A percentile compares a stretch with the other conserved stretches of the same genome.
These are phyloP conservation scores for Rhododendron williamsianum DNA, from an alignment of 148 eudicot species.

Conservation along the genomic window DNA sequence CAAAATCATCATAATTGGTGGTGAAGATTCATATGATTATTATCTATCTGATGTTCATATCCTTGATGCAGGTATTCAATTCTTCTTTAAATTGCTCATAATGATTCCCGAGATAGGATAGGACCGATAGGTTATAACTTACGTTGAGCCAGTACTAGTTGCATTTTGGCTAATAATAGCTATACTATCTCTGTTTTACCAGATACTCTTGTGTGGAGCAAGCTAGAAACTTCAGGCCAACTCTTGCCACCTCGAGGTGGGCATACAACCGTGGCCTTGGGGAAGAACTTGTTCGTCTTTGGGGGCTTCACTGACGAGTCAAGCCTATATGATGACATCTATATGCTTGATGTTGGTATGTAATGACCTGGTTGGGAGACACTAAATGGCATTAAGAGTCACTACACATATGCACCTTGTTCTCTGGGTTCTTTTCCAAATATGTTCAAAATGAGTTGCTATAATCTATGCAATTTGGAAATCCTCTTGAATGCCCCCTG, in stretches of 20 bases:
- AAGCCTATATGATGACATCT: slow-evolving; percentile 69
- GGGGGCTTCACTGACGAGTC: slow-evolving; percentile 93
- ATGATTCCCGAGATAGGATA: neutral
- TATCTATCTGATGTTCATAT: slow-evolving; percentile 85
- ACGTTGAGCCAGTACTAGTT: neutral
- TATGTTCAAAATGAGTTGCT: neutral
- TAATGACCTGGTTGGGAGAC: neutral
- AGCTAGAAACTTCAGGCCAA: slow-evolving; percentile 73
- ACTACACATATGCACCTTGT: neutral
- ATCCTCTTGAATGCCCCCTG: neutral
- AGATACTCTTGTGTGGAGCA: slow-evolving; percentile 87
- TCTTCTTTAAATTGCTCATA: slow-evolving; percentile 3
- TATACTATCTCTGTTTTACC: slow-evolving; percentile 16
- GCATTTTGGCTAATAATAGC: neutral
- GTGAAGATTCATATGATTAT: slow-evolving; percentile 73
- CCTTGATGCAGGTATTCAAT: slow-evolving; percentile 75
- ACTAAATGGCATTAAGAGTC: neutral
- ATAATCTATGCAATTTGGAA: neutral
- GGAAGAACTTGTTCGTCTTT: slow-evolving; percentile 77
- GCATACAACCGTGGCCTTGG: slow-evolving; percentile 70
- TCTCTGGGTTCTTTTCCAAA: neutral
- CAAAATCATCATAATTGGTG: slow-evolving; percentile 80
- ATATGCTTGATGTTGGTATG: slow-evolving; percentile 83
- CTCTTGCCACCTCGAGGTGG: slow-evolving; percentile 92
- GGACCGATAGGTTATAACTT: neutral